A percentile compares a stretch with the other conserved stretches of the same genome.
These are phyloP conservation scores for Coniferiporia weirii DNA, from an alignment of 1,284 basidiomycete species.

Conservation along the genomic window DNA sequence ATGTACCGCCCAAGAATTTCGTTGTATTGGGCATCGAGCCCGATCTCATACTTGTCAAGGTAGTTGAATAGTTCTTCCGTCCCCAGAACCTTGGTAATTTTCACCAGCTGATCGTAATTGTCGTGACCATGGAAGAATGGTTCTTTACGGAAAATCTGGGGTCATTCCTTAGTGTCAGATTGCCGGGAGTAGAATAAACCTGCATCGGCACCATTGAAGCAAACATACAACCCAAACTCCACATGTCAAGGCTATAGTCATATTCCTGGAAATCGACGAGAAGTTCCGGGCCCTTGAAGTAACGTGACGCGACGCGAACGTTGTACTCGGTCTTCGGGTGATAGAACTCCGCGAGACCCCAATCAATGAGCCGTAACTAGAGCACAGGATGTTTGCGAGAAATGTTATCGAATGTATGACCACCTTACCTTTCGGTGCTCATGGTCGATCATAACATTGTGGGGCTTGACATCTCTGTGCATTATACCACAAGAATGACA, in stretches of 20 bases:
- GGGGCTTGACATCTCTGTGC: slow-evolving; percentile 89
- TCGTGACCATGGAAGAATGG: slow-evolving; percentile 89
- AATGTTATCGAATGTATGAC: background rate
- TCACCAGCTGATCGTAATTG: slow-evolving; percentile 87
- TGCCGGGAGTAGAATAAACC: background rate
- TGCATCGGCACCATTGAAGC: slow-evolving; percentile 67
- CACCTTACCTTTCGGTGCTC: slow-evolving; percentile 62
- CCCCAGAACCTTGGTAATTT: slow-evolving; percentile 83
- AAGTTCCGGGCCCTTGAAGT: slow-evolving; percentile 87
- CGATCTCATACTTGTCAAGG: slow-evolving; percentile 71
- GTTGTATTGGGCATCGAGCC: slow-evolving; percentile 66
- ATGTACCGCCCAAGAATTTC: slow-evolving; percentile 58
- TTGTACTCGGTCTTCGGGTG: slow-evolving; percentile 85
- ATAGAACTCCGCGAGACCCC: slow-evolving; percentile 92
- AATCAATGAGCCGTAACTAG: slow-evolving; percentile 81
- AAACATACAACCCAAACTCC: slow-evolving; percentile 88
- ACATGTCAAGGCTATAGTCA: slow-evolving; percentile 83
- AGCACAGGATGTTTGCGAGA: slow-evolving; percentile 4
- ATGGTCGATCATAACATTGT: slow-evolving; percentile 90
- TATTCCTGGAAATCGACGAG: slow-evolving; percentile 85
- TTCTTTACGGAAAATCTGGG: slow-evolving; percentile 78
- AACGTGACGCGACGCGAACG: slow-evolving; percentile 84
- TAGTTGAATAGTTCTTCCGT: slow-evolving; percentile 77
- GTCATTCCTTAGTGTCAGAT: background rate
- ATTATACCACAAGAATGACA: slow-evolving; percentile 87